Evolutionary conservation across 805 yeast species (phyloP), one percentile per base, ranked within the genome.

Genomic region (Yarrowia bubula): DNA sequence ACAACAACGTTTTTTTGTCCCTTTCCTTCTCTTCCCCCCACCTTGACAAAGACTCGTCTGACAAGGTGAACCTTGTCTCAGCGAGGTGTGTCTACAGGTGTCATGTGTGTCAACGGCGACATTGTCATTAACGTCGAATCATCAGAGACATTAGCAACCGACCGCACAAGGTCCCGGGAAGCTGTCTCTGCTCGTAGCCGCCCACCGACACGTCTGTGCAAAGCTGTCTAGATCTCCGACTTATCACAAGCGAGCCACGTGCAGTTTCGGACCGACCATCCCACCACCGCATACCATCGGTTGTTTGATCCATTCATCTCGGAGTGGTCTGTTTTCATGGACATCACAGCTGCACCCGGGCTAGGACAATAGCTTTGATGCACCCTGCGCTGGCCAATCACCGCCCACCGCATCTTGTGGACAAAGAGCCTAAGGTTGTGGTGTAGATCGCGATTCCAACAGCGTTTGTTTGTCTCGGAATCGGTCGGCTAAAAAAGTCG

Each of bases 281-380:
- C 39, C 31, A 48, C 39, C 31, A 48, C 39, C 39, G 53, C 28
- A 22, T 22, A 22, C 28, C 28, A 22, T 5, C 28, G 28, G 3
- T 22, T 22, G 28, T 22, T 22, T 22, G 28, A 15, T 48, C 39
- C 10, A 33, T 32, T 33, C 39, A 33, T 48, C 53, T 32, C n/a
- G 10, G 22, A 48, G 53, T 48, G 53, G 53, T 48, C 53, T 48
- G 53, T 32, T 46, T 22, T 15, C 15, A 6, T 3, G 8, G 18
- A 48, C 53, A 48, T 48, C 39, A 15, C 2, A 33, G 53, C 53
- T 48, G 53, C 53, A 48, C 9, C 13, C 0, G 39, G 31, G 9
- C 14, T 5, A 2, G 11, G 53, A 48, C 53, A 48, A 48, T 48
- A 48, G 53, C 53, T 48, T 48, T 48, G 53, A 48, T 48, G 53